Evolutionary conservation across 176 grass and related monocot species (phyloP).

Genomic region (Oropetium thomaeum): DNA sequence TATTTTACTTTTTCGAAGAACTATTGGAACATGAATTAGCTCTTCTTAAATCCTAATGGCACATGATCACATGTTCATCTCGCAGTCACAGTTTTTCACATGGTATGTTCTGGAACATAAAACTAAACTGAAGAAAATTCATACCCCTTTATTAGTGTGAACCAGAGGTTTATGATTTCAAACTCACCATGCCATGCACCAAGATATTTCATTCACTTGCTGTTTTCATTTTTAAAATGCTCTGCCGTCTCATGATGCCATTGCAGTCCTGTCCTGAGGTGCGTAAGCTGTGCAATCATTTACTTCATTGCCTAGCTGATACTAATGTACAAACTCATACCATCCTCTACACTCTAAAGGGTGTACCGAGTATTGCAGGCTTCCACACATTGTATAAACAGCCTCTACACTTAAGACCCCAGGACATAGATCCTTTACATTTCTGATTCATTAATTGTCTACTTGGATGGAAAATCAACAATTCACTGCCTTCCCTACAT

Average conservation of each 20-base stretch:
- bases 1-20: background rate
- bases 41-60: background rate
- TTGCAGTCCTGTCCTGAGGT: background rate
- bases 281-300: background rate
- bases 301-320: constrained; percentile 7
- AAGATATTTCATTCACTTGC: background rate
- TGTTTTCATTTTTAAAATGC: background rate
- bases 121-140: background rate
- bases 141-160: background rate
- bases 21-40: background rate
- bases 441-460: background rate
- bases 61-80: background rate
- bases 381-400: too few species aligned
- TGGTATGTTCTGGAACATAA: background rate
- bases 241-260: background rate
- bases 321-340: background rate
- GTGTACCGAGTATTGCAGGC: too few species aligned
- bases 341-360: too few species aligned
- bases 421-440: background rate
- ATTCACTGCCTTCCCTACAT: background rate
- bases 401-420: too few species aligned
- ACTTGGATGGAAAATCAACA: background rate
- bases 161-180: background rate
- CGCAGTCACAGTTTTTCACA: background rate
- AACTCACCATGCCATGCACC: background rate